Evolutionary conservation across 2,329 filamentous ascomycete genomes (phyloP).

Genomic region (Tolypocladium endophyticum): DNA sequence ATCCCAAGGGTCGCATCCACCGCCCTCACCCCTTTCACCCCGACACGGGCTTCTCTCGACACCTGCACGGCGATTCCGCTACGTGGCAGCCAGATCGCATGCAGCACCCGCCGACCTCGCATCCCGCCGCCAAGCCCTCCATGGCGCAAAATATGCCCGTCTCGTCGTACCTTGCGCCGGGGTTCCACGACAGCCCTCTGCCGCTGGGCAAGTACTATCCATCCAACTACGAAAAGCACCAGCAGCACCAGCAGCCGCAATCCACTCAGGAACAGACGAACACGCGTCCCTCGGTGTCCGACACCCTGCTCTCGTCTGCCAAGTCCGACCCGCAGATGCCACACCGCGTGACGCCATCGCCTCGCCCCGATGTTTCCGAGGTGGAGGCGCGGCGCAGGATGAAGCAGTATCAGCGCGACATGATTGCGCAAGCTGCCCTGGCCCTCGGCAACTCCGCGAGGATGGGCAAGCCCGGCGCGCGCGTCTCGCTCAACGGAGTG

Average conservation of each 20-base stretch:
- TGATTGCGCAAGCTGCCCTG: conserved; percentile 46
- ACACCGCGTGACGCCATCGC: not conserved
- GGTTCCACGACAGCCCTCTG: conserved; percentile 33
- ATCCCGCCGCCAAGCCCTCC: conserved; percentile 11
- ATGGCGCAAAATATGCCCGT: conserved; percentile 29
- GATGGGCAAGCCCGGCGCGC: conserved; percentile 13
- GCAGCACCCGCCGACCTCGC: not conserved
- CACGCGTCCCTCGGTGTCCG: conserved; percentile 11
- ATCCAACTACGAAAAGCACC: conserved; percentile 41
- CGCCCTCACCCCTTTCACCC: conserved; percentile 41
- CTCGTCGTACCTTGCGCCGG: conserved; percentile 40
- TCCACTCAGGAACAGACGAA: not conserved
- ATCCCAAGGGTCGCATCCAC: conserved; percentile 34
- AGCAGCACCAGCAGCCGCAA: conserved; percentile 13
- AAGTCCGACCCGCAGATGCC: conserved; percentile 26
- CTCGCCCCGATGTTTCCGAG: conserved; percentile 10
- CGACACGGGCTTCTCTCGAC: conserved; percentile 27
- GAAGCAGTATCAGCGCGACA: conserved; percentile 50
- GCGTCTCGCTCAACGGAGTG: conserved; percentile 22
- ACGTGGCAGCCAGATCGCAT: conserved; percentile 14
- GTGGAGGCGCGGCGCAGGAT: conserved; percentile 39
- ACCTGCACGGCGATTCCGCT: conserved; percentile 20
- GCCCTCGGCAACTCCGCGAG: conserved; percentile 22
- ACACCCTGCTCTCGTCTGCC: conserved; percentile 17
- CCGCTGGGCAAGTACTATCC: conserved; percentile 55